phyloP scores from a whole-genome alignment of 306 rosid species.

The Cucurbita moschata region DNA sequence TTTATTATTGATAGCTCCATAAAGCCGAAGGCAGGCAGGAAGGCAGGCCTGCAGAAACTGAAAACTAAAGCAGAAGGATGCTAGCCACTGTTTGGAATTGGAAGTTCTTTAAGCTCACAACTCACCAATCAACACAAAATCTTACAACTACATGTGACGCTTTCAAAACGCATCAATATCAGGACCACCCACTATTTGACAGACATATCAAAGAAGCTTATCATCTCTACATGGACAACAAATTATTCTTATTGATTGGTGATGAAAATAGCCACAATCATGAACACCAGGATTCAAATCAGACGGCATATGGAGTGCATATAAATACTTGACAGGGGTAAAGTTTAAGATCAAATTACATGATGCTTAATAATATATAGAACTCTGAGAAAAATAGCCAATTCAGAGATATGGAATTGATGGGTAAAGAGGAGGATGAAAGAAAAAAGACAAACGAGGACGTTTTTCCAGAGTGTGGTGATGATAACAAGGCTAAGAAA shows the following conservation, averaged over 20 bases:
- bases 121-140: background rate
- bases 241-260: background rate
- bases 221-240: background rate
- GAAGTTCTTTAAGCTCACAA: background rate
- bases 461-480: conserved; percentile 41
- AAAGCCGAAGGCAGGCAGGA: background rate
- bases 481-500: conserved; percentile 36
- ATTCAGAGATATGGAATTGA: conserved; percentile 46
- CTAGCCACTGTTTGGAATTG: background rate
- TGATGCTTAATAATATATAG: background rate
- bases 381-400: conserved; percentile 29
- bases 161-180: background rate
- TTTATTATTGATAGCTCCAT: background rate
- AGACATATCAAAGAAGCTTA: background rate
- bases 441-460: conserved; percentile 7
- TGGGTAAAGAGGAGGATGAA: background rate
- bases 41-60: background rate
- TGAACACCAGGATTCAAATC: background rate
- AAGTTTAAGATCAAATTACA: background rate
- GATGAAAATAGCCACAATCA: background rate
- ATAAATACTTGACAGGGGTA: background rate
- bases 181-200: background rate
- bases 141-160: background rate
- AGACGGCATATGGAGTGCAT: background rate
- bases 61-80: background rate